phyloP scores from a whole-genome alignment of 495 filamentous ascomycete genomes.

The Penicillium lagena region DNA sequence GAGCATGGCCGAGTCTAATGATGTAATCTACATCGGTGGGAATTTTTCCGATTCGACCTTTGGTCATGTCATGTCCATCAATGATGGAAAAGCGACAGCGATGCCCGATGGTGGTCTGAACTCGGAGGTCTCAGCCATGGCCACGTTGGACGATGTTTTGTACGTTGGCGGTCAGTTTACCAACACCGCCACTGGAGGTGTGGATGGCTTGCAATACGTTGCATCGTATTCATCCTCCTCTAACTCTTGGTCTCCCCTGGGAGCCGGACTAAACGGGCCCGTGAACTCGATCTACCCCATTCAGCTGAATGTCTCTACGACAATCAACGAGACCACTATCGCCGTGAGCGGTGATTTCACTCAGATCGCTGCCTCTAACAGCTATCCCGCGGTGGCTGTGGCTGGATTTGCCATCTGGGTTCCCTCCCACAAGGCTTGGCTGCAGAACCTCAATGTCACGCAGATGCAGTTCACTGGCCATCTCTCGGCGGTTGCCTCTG shows the following conservation, averaged over 20 bases:
- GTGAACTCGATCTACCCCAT: constrained; percentile 69
- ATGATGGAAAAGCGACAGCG: constrained; percentile 52
- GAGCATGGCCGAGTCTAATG: constrained; percentile 50
- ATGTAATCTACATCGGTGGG: constrained; percentile 69
- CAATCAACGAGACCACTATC: constrained; percentile 65
- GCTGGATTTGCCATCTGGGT: constrained; percentile 89
- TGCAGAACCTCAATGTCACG: constrained; percentile 69
- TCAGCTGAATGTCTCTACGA: constrained; percentile 69
- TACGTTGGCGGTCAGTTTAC: constrained; percentile 88
- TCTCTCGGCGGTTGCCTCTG: constrained; percentile 58
- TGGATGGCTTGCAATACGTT: constrained; percentile 59
- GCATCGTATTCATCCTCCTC: constrained; percentile 65
- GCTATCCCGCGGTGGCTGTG: constrained; percentile 51
- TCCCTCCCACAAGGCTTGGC: constrained; percentile 82
- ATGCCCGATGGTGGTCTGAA: constrained; percentile 73
- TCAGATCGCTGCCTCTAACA: constrained; percentile 58
- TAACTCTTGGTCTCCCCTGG: constrained; percentile 71
- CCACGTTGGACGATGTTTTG: constrained; percentile 53
- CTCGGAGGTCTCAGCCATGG: constrained; percentile 65
- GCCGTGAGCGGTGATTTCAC: constrained; percentile 78
- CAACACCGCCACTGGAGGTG: constrained; percentile 56
- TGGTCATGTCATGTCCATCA: constrained; percentile 70
- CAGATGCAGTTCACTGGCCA: constrained; percentile 61
- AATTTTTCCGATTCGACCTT: constrained; percentile 67
- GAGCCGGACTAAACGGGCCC: constrained; percentile 77